These are phyloP conservation scores for Cyberlindnera misumaiensis DNA, from an alignment of 805 yeast species.

Conservation along the genomic window DNA sequence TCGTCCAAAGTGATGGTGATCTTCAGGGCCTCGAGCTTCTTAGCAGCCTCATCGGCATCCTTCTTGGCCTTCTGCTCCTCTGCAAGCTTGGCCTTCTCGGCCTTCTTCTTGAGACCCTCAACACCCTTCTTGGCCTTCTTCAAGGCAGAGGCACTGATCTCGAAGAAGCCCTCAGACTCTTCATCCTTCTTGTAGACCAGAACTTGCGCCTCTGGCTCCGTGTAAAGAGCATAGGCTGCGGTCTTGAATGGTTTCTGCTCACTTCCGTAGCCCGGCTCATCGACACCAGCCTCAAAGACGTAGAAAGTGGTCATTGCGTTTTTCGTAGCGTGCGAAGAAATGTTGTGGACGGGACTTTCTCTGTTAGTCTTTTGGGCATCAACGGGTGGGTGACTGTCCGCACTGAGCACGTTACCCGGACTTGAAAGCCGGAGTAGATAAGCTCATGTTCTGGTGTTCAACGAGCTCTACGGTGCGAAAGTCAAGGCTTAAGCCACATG, in stretches of 20 bases:
- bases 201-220: conserved; percentile 38
- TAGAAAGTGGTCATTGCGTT: conserved; percentile 36
- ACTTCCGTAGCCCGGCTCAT: conserved; percentile 58
- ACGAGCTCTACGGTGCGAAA: too few species aligned
- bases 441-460: too few species aligned
- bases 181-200: conserved; percentile 49
- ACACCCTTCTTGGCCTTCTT: conserved; percentile 96
- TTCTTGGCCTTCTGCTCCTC: conserved; percentile 46
- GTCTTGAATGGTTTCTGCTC: conserved; percentile 68
- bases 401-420: too few species aligned
- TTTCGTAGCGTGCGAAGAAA: background rate
- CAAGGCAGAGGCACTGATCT: conserved; percentile 83
- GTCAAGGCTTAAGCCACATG: too few species aligned
- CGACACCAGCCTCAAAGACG: conserved; percentile 75
- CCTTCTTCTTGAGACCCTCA: conserved; percentile 77
- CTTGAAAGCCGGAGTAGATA: too few species aligned
- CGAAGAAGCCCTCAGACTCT: conserved; percentile 49
- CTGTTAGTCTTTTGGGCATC: too few species aligned
- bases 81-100: conserved; percentile 44
- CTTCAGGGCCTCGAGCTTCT: conserved; percentile 71
- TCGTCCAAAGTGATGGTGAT: conserved; percentile 70
- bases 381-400: too few species aligned
- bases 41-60: conserved; percentile 66
- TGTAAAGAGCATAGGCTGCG: conserved; percentile 73
- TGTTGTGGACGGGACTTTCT: background rate